Evolutionary conservation across 148 eudicot species (phyloP).

Genomic region (Rhododendron mucronatum): DNA sequence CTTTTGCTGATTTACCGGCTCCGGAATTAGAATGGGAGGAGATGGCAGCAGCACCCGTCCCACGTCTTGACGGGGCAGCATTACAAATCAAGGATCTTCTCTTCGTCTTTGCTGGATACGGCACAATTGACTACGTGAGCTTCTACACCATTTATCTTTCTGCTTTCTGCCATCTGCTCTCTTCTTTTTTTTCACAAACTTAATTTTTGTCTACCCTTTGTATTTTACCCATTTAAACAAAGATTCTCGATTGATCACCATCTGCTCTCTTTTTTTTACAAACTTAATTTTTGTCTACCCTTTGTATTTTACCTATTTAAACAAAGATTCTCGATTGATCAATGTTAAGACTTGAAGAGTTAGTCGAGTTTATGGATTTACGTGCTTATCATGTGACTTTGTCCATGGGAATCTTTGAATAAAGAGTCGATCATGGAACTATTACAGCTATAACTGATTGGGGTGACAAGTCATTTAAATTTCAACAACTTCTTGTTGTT

Average conservation of each 20-base stretch:
- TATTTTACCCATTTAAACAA: background rate
- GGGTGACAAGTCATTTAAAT: background rate
- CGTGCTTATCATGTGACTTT: background rate
- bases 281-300: background rate
- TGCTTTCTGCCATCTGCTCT: background rate
- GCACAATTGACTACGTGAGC: slow-evolving; percentile 82
- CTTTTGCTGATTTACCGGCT: slow-evolving; percentile 86
- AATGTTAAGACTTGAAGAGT: background rate
- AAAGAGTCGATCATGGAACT: background rate
- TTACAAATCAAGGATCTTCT: slow-evolving; percentile 79
- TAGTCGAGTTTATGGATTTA: background rate
- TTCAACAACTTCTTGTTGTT: slow-evolving; percentile 3
- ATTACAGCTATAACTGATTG: background rate
- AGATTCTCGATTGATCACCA: background rate
- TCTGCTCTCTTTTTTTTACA: background rate
- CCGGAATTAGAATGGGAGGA: slow-evolving; percentile 83
- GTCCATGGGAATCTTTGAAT: background rate
- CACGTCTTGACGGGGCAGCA: slow-evolving; percentile 97
- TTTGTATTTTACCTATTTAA: background rate
- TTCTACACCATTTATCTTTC: background rate
- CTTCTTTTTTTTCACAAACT: background rate
- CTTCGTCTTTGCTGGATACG: slow-evolving; percentile 94
- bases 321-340: background rate
- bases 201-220: background rate
- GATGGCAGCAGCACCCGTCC: slow-evolving; percentile 76